A percentile compares a stretch with the other conserved stretches of the same genome.
Conservation (phyloP, 2,329 filamentous ascomycete genomes). For the Hymenoscyphus occultus region DNA sequence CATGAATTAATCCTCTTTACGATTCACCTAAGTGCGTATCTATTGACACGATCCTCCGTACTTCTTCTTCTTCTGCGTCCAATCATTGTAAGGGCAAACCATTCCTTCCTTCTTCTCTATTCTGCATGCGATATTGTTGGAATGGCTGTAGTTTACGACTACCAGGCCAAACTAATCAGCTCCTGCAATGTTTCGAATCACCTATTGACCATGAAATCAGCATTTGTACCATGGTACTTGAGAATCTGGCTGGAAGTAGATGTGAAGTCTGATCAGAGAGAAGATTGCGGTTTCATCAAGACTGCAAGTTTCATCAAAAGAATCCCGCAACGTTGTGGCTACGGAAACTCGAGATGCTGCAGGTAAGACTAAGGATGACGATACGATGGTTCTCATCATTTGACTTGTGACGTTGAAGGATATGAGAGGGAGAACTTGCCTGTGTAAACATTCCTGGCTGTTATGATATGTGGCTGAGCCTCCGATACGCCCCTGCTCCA, state of each 20-base stretch:
- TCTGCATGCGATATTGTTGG: not conserved
- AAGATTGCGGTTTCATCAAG: constrained; percentile 51
- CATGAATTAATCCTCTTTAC: constrained; percentile 3
- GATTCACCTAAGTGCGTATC: not conserved
- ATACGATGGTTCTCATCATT: constrained; percentile 85
- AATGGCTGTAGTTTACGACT: not conserved
- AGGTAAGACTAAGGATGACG: constrained; percentile 93
- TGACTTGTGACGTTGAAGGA: constrained; percentile 20
- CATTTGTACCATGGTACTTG: not conserved
- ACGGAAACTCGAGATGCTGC: constrained; percentile 33
- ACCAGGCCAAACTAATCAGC: not conserved
- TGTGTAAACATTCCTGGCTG: not conserved
- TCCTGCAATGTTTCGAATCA: not conserved
- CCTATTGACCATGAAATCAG: not conserved
- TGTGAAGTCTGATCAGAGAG: constrained; percentile 44
- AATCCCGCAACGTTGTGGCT: constrained; percentile 21
- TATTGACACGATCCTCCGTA: not conserved
- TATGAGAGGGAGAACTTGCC: not conserved
- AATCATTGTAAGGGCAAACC: no score
- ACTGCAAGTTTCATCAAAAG: constrained; percentile 25
- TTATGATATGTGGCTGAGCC: not conserved
- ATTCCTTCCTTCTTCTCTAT: no score
- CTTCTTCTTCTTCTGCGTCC: no score
- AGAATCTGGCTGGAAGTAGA: not conserved
- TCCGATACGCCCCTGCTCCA: not conserved